These are phyloP conservation scores for Trebouxia sp. DNA, from an alignment of 139 green algal species.

Conservation along the genomic window DNA sequence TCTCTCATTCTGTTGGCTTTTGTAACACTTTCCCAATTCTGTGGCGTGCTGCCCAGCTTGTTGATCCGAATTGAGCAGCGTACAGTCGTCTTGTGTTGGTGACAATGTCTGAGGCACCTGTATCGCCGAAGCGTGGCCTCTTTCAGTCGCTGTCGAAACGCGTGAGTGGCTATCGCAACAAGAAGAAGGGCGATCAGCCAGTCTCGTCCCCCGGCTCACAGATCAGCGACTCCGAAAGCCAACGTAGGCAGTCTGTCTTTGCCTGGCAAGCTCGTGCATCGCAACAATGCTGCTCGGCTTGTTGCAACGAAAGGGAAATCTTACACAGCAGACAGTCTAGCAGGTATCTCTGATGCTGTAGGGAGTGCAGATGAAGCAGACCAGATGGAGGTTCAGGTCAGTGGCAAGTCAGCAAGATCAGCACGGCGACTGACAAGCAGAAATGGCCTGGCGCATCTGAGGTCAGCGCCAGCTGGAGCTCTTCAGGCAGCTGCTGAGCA, in stretches of 20 bases:
- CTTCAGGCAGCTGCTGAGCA: conserved; percentile 1
- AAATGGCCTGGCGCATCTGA: background rate
- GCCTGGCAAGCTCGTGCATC: too few species aligned
- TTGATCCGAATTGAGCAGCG: too few species aligned
- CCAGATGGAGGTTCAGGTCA: conserved; percentile 7
- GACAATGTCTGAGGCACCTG: background rate
- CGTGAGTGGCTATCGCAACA: conserved; percentile 6
- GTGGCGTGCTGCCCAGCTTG: too few species aligned
- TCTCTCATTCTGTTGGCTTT: too few species aligned
- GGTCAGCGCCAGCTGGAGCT: conserved; percentile 14
- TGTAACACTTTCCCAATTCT: too few species aligned
- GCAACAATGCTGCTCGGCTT: too few species aligned
- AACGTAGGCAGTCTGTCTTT: background rate
- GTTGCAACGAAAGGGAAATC: too few species aligned
- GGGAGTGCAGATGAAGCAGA: background rate
- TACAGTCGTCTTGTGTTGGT: background rate
- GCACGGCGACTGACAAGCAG: background rate
- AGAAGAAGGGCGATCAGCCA: background rate
- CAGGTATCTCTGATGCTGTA: background rate
- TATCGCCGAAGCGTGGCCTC: background rate
- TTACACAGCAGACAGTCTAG: too few species aligned
- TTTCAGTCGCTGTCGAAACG: conserved; percentile 9
- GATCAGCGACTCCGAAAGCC: background rate
- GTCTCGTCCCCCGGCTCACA: background rate
- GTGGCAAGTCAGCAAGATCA: conserved; percentile 25